These are phyloP conservation scores for Ophiostoma ips DNA, from an alignment of 2,329 filamentous ascomycete genomes.

Conservation along the genomic window DNA sequence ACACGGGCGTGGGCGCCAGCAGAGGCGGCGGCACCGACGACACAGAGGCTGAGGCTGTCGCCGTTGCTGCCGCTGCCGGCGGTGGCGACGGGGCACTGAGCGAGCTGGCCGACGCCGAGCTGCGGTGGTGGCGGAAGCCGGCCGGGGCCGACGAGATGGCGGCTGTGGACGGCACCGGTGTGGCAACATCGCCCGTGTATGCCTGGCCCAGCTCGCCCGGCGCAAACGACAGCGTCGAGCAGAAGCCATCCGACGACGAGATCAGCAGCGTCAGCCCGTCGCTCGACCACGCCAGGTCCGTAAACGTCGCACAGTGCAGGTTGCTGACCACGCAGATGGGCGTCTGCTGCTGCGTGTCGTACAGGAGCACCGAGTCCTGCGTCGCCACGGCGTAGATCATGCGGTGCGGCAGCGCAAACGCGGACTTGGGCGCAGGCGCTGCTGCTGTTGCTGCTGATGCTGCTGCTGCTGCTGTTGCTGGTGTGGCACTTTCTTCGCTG, in stretches of 20 bases:
- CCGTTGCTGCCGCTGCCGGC: no score
- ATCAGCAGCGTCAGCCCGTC: slow-evolving; percentile 28
- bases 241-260: slow-evolving; percentile 89
- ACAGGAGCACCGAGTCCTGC: slow-evolving; percentile 85
- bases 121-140: slow-evolving; percentile 33
- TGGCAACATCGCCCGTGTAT: slow-evolving; percentile 55
- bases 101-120: slow-evolving; percentile 43
- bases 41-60: background rate
- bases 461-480: slow-evolving; percentile 20
- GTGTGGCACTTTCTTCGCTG: no score
- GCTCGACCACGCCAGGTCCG: slow-evolving; percentile 71
- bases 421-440: slow-evolving; percentile 50
- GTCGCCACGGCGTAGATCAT: slow-evolving; percentile 96
- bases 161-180: slow-evolving; percentile 42
- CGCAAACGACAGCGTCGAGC: slow-evolving; percentile 75
- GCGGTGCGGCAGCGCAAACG: slow-evolving; percentile 78
- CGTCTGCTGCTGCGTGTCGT: slow-evolving; percentile 93
- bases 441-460: slow-evolving; percentile 9
- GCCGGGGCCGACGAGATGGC: slow-evolving; percentile 14
- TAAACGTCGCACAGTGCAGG: slow-evolving; percentile 92
- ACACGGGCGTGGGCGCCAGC: background rate
- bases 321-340: slow-evolving; percentile 94
- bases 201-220: slow-evolving; percentile 72
- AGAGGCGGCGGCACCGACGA: background rate
- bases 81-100: slow-evolving; percentile 45